Conservation (phyloP, 129 eudicot genomes). For the Centella asiatica region DNA sequence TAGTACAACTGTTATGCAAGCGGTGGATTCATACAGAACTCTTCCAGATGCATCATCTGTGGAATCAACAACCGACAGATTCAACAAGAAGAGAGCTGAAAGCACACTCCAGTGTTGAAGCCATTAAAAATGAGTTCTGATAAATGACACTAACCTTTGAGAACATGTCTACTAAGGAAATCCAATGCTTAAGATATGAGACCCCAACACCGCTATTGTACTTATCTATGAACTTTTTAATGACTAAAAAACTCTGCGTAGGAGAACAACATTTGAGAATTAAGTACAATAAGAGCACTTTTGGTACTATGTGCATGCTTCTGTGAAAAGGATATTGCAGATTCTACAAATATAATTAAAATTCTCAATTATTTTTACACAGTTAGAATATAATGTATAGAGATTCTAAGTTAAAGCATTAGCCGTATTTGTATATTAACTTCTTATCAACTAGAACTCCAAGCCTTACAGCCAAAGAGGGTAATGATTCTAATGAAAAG, state of each 20-base stretch:
- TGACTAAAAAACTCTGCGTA: conserved; percentile 68
- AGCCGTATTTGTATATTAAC: background rate
- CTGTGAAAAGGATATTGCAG: background rate
- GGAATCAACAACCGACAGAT: conserved; percentile 42
- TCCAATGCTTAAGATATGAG: conserved; percentile 73
- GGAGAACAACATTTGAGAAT: conserved; percentile 3
- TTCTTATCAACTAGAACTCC: background rate
- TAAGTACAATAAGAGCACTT: background rate
- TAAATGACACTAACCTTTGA: conserved; percentile 55
- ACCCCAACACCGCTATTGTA: conserved; percentile 50
- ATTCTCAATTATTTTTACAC: background rate
- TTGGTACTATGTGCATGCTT: background rate
- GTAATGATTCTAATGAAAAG: background rate
- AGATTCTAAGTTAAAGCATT: too few relatives aligned
- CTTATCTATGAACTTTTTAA: conserved; percentile 54
- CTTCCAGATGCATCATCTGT: conserved; percentile 69
- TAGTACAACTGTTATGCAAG: conserved; percentile 64
- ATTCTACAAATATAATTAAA: background rate
- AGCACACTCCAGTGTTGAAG: conserved; percentile 9
- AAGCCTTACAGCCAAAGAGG: background rate
- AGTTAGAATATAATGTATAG: background rate
- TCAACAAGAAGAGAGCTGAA: conserved; percentile 13
- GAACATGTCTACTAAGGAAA: conserved; percentile 53
- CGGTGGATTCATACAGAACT: conserved; percentile 59
- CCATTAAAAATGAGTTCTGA: conserved; percentile 1